Evolutionary conservation across 2,329 filamentous ascomycete species (phyloP).

Genomic region (Pseudocercospora fuligena): DNA sequence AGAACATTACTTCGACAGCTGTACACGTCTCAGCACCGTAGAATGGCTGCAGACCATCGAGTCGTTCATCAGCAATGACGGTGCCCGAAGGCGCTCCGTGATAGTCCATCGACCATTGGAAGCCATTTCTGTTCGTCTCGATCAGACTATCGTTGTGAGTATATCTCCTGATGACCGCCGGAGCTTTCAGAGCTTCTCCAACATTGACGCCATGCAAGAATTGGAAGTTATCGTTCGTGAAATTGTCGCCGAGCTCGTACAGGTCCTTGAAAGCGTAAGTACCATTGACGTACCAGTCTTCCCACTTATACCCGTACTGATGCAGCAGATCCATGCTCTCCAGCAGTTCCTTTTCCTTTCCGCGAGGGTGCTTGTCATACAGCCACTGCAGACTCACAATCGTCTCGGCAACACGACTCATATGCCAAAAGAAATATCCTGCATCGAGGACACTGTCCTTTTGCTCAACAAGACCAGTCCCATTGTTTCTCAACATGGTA

Average conservation of each 20-base stretch:
- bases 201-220: conserved; percentile 56
- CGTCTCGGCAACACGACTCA: conserved; percentile 50
- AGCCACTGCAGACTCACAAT: conserved; percentile 56
- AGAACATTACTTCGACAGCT: conserved; percentile 58
- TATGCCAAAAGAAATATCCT: conserved; percentile 40
- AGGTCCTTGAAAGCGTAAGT: conserved; percentile 34
- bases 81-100: conserved; percentile 55
- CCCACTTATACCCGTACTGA: conserved; percentile 41
- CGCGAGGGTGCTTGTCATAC: conserved; percentile 50
- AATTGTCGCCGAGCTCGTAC: conserved; percentile 29
- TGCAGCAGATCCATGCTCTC: conserved; percentile 53
- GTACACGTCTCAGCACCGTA: conserved; percentile 56
- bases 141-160: conserved; percentile 51
- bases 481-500: conserved; percentile 61
- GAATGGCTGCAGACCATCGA: conserved; percentile 51
- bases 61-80: conserved; percentile 56
- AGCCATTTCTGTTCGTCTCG: conserved; percentile 47
- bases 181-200: conserved; percentile 54
- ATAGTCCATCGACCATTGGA: conserved; percentile 56
- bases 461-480: conserved; percentile 56
- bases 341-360: conserved; percentile 42
- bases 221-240: conserved; percentile 40
- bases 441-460: conserved; percentile 49
- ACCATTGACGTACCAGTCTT: conserved; percentile 39
- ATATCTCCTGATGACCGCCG: conserved; percentile 52